A percentile compares a stretch with the other conserved stretches of the same genome.
These are phyloP conservation scores for Malus hybrid DNA, from an alignment of 331 rosid genomes.

Conservation along the genomic window DNA sequence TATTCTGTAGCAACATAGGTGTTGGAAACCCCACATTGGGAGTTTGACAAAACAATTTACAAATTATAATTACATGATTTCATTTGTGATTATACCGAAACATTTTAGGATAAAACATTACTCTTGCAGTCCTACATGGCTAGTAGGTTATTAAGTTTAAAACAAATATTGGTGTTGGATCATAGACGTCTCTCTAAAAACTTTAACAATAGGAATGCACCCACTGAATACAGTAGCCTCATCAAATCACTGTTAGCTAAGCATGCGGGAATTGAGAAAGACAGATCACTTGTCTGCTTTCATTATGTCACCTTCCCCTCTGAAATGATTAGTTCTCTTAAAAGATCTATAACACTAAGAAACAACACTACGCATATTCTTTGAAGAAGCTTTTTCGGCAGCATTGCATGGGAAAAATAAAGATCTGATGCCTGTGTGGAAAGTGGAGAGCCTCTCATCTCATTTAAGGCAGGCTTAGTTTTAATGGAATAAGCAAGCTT, in stretches of 20 bases:
- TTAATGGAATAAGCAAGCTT: conserved; percentile 15
- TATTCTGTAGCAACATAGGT: too few species aligned
- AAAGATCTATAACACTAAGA: not conserved
- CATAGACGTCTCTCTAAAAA: too few species aligned
- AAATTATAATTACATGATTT: too few species aligned
- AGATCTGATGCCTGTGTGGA: conserved; percentile 1
- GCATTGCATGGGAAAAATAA: conserved; percentile 22
- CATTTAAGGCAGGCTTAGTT: conserved; percentile 15
- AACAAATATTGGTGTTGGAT: too few species aligned
- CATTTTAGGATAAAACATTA: too few species aligned
- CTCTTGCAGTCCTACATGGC: too few species aligned
- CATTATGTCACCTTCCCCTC: not conserved
- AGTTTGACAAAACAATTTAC: too few species aligned
- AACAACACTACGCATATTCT: not conserved
- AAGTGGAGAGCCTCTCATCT: conserved; percentile 6
- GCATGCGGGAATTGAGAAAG: not conserved
- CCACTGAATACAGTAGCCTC: not conserved
- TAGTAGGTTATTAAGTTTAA: too few species aligned
- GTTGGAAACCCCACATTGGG: too few species aligned
- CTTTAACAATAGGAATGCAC: not conserved
- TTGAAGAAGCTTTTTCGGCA: not conserved
- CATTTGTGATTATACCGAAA: too few species aligned
- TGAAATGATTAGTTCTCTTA: not conserved
- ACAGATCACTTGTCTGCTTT: not conserved
- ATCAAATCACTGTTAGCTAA: not conserved